Evolutionary conservation across 176 grass and related monocot species (phyloP).

Genomic region (Luzula sylvatica): DNA sequence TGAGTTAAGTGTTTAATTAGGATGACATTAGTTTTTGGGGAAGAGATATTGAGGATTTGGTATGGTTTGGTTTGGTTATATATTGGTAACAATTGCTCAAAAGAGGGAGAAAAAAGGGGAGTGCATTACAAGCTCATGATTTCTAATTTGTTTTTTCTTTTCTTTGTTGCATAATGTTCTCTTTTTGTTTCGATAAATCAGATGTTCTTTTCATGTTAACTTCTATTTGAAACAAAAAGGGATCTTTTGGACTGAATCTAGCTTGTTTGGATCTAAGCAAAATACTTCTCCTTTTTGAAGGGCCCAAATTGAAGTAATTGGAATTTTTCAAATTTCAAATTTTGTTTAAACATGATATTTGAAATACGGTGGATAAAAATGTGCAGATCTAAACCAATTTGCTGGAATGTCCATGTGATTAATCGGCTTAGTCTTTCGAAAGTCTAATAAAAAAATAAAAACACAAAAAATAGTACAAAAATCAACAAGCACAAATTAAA

Average conservation of each 20-base stretch:
- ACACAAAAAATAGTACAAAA: too few species aligned
- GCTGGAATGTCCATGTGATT: neutral
- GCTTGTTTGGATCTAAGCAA: too few species aligned
- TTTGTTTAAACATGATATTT: neutral
- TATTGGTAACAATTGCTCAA: conserved; percentile 26
- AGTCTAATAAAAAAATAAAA: neutral
- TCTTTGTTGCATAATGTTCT: too few species aligned
- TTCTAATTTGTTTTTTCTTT: conserved; percentile 17
- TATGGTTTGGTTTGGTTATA: conserved; percentile 35
- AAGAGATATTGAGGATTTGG: conserved; percentile 2
- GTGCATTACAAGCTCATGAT: conserved; percentile 27
- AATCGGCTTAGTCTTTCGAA: neutral
- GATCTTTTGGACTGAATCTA: too few species aligned
- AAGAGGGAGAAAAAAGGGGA: conserved; percentile 18
- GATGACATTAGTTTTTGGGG: conserved; percentile 5
- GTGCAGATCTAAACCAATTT: neutral
- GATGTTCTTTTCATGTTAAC: too few species aligned
- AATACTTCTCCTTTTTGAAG: too few species aligned
- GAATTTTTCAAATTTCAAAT: neutral
- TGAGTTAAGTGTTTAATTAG: conserved; percentile 20
- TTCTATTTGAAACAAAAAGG: too few species aligned
- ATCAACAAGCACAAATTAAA: conserved; percentile 6
- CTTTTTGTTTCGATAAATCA: too few species aligned
- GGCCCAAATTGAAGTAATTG: neutral
- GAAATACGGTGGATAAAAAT: too few species aligned